Evolutionary conservation across 257 asterid species (phyloP), one percentile per base, ranked within the genome.

Genomic region (Penstemon barbatus): DNA sequence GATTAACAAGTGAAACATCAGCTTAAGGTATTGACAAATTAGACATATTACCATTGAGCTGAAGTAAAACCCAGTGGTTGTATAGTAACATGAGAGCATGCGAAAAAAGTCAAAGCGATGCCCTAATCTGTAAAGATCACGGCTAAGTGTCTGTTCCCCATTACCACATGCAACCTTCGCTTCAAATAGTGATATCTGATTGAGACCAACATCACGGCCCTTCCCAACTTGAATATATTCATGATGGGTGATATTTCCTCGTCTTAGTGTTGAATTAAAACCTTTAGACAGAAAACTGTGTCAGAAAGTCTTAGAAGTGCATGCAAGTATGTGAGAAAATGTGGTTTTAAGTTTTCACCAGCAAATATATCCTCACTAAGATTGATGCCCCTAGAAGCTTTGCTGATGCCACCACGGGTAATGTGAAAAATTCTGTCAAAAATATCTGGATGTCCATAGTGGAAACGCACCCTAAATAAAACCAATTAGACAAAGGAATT

Each of bases 341-440:
- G 57, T 2, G 57, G 73, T 52, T 52, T 10, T 65, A 13, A 49
- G 25, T 37, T 45, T 82, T 67, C 78, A 84, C 89, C 89, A 56
- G 89, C 89, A 77, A 84, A 84, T 61, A 84, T 84, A 70, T 84
- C 89, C 67, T 84, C 89, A 33, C 89, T 84, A 42, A 84, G 89
- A 67, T 81, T 84, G 71, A 84, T 81, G 41, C 89, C 89, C 74
- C 72, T 77, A 19, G 89, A 84, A 74, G 89, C 84, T 74, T 84
- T 84, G 76, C 89, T 84, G 66, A 84, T 84, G 57, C 89, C 89
- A 49, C 89, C 89, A 2, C 89, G 89, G 40, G 89, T 84, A 71
- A 84, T 81, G 81, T 84, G 89, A 76, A 84, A 84, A 69, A 84
- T 84, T 81, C 89, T 79, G 67, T 84, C 89, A 25, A 84, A 84